Percentiles rank a stretch among this genome's conserved stretches.
phyloP scores from a whole-genome alignment of 139 green algal genomes.

The Chlamydomonas sp. region DNA sequence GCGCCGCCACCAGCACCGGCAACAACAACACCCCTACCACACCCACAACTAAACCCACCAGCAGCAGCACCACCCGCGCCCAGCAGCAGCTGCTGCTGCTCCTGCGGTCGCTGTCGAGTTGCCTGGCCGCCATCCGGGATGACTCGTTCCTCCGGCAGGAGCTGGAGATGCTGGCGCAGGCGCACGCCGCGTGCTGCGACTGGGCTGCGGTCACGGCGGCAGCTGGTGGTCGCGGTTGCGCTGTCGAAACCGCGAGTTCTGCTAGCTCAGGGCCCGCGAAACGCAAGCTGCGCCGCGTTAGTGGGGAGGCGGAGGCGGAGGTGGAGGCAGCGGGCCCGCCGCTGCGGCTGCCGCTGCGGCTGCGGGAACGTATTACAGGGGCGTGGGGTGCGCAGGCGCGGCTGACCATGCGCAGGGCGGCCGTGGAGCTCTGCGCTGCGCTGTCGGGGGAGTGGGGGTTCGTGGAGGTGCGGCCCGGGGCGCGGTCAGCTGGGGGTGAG shows the following conservation, averaged over 20 bases:
- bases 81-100: constrained; percentile 20
- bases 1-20: no score
- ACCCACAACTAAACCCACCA: background rate
- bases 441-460: constrained; percentile 28
- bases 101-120: background rate
- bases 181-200: constrained; percentile 9
- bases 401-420: constrained; percentile 52
- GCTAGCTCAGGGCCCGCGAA: background rate
- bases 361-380: background rate
- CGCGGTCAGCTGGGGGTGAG: constrained; percentile 3
- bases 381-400: constrained; percentile 44
- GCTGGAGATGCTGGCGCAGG: constrained; percentile 53
- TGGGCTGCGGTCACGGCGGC: constrained; percentile 8
- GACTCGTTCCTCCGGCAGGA: constrained; percentile 59
- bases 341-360: constrained; percentile 12
- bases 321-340: background rate
- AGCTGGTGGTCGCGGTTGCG: background rate
- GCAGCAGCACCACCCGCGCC: background rate
- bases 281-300: background rate
- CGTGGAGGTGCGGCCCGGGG: constrained; percentile 53
- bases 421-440: constrained; percentile 26
- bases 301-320: background rate
- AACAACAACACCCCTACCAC: no score
- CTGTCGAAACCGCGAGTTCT: background rate
- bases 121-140: background rate